These are phyloP conservation scores for Onygena corvina DNA, from an alignment of 2,329 filamentous ascomycete species.

Conservation along the genomic window DNA sequence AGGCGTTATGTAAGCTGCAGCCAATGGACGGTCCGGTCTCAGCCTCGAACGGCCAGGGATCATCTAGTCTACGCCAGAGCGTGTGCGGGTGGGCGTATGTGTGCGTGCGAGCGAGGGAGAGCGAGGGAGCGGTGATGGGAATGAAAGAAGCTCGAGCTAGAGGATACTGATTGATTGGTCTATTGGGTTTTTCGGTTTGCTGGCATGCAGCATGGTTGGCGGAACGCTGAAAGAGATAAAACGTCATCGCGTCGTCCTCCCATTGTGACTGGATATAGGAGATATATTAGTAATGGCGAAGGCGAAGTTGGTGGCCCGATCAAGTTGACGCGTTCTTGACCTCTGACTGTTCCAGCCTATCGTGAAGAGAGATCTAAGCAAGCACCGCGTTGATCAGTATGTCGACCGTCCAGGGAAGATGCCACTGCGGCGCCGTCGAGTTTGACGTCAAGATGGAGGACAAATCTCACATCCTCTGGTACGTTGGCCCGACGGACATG, in stretches of 20 bases:
- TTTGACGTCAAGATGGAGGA: slow-evolving; percentile 41
- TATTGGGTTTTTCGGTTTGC: background rate
- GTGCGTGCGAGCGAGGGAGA: too few relatives aligned
- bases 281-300: slow-evolving; percentile 1
- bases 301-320: too few relatives aligned
- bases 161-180: background rate
- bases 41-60: background rate
- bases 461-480: slow-evolving; percentile 33
- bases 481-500: too few relatives aligned
- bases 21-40: background rate
- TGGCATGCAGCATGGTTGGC: background rate
- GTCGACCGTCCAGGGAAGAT: slow-evolving; percentile 39
- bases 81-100: too few relatives aligned
- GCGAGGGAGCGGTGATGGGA: too few relatives aligned
- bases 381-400: slow-evolving; percentile 20
- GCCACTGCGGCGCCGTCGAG: slow-evolving; percentile 44
- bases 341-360: too few relatives aligned
- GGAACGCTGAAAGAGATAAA: background rate
- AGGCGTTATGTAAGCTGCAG: background rate
- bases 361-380: too few relatives aligned
- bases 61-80: too few relatives aligned
- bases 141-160: too few relatives aligned
- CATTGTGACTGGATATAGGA: background rate
- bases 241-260: too few relatives aligned
- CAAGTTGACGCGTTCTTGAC: too few relatives aligned